These are phyloP conservation scores for Prinsepia uniflora DNA, from an alignment of 306 rosid genomes.

Conservation along the genomic window DNA sequence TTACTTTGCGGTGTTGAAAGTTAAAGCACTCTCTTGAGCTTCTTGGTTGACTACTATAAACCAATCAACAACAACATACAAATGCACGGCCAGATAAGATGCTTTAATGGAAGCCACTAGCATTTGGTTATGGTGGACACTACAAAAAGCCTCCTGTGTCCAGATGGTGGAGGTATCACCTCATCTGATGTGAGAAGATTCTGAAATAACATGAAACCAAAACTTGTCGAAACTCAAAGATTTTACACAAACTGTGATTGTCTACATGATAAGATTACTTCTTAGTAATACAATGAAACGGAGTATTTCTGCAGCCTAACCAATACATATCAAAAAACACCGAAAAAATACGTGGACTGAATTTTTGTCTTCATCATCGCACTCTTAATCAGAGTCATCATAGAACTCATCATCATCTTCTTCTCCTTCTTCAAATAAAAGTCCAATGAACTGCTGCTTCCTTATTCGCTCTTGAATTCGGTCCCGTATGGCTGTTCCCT, in stretches of 20 bases:
- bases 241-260: neutral
- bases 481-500: slow-evolving; percentile 97
- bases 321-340: neutral
- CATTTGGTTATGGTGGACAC: neutral
- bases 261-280: neutral
- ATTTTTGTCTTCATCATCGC: slow-evolving; percentile 47
- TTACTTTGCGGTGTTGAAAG: neutral
- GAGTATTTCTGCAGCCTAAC: slow-evolving; percentile 1
- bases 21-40: neutral
- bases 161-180: neutral
- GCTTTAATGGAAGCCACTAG: slow-evolving; percentile 13
- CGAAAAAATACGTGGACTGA: neutral
- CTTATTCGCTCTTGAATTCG: slow-evolving; percentile 83
- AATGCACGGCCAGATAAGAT: neutral
- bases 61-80: too few relatives aligned
- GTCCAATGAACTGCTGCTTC: slow-evolving; percentile 49
- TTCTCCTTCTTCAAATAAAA: slow-evolving; percentile 22
- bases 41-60: neutral
- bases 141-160: neutral
- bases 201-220: neutral
- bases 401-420: slow-evolving; percentile 54
- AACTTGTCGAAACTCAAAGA: neutral
- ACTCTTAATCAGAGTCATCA: slow-evolving; percentile 37
- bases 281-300: neutral
- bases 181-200: slow-evolving; percentile 7